Conservation (phyloP, 495 filamentous ascomycete species). For the Aspergillus mulundensis region DNA sequence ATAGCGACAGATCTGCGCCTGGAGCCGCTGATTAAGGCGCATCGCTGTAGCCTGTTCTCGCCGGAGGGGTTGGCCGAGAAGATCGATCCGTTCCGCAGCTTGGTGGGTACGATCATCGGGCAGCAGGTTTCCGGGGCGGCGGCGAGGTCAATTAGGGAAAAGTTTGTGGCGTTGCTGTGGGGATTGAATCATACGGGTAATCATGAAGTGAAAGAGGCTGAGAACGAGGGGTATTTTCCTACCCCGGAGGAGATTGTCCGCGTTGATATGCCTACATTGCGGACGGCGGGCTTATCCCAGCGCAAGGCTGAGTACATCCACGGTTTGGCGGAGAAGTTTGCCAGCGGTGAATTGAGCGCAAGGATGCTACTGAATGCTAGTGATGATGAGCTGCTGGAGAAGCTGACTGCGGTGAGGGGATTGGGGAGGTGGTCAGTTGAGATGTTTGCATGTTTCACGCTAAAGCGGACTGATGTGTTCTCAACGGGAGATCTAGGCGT, state of each 20-base stretch:
- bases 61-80: conserved; percentile 76
- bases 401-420: conserved; percentile 79
- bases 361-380: conserved; percentile 68
- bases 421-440: conserved; percentile 89
- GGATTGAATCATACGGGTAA: conserved; percentile 11
- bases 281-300: conserved; percentile 81
- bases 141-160: conserved; percentile 78
- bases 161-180: conserved; percentile 77
- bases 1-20: conserved; percentile 72
- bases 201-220: conserved; percentile 5
- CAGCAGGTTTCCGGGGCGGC: conserved; percentile 95
- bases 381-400: conserved; percentile 82
- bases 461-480: conserved; percentile 93
- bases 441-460: conserved; percentile 92
- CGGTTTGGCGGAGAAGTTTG: conserved; percentile 80
- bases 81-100: conserved; percentile 80
- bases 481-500: conserved; percentile 90
- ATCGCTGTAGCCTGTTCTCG: conserved; percentile 77
- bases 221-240: conserved; percentile 56
- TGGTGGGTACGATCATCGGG: conserved; percentile 83
- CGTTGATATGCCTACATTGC: conserved; percentile 57
- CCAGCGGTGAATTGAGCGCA: conserved; percentile 65
- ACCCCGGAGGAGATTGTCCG: conserved; percentile 65
- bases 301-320: conserved; percentile 93
- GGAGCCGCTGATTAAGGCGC: conserved; percentile 63